phyloP scores from a whole-genome alignment of 2,329 filamentous ascomycete genomes.

The Cercospora beticola region DNA sequence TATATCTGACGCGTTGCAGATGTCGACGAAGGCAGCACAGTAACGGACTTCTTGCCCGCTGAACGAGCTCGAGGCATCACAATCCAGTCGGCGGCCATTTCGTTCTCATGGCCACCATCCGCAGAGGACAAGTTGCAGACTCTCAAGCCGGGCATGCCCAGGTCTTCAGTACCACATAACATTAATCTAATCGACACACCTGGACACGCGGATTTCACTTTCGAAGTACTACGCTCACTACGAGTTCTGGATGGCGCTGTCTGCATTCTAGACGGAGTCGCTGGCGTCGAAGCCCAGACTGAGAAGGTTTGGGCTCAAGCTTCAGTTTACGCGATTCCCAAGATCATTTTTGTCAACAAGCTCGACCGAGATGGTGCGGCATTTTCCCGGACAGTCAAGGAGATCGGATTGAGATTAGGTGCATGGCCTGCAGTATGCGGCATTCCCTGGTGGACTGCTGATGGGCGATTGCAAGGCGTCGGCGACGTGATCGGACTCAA shows the following conservation, averaged over 20 bases:
- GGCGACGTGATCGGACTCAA: slow-evolving; percentile 77
- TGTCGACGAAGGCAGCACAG: slow-evolving; percentile 93
- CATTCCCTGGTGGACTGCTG: slow-evolving; percentile 83
- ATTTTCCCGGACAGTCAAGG: slow-evolving; percentile 81
- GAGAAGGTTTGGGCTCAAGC: slow-evolving; percentile 95
- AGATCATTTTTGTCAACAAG: slow-evolving; percentile 81
- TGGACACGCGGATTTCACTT: slow-evolving; percentile 95
- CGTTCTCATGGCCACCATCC: slow-evolving; percentile 83
- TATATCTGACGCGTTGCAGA: slow-evolving; percentile 50
- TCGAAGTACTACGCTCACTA: slow-evolving; percentile 89
- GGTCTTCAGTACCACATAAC: slow-evolving; percentile 60
- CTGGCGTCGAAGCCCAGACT: slow-evolving; percentile 93
- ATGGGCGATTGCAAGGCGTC: slow-evolving; percentile 76
- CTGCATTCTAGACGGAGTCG: slow-evolving; percentile 89
- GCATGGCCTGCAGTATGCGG: slow-evolving; percentile 91
- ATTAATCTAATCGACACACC: slow-evolving; percentile 95
- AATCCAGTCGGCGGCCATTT: slow-evolving; percentile 95
- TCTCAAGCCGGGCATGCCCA: slow-evolving; percentile 37
- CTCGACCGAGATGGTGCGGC: slow-evolving; percentile 77
- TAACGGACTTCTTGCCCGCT: slow-evolving; percentile 93
- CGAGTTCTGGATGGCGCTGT: slow-evolving; percentile 85
- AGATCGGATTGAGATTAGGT: slow-evolving; percentile 75
- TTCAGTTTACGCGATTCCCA: slow-evolving; percentile 78
- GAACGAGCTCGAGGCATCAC: slow-evolving; percentile 92
- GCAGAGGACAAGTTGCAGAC: slow-evolving; percentile 31